A percentile compares a stretch with the other conserved stretches of the same genome.
phyloP scores from a whole-genome alignment of 768 basidiomycete genomes.

The Amanita jacksonii region DNA sequence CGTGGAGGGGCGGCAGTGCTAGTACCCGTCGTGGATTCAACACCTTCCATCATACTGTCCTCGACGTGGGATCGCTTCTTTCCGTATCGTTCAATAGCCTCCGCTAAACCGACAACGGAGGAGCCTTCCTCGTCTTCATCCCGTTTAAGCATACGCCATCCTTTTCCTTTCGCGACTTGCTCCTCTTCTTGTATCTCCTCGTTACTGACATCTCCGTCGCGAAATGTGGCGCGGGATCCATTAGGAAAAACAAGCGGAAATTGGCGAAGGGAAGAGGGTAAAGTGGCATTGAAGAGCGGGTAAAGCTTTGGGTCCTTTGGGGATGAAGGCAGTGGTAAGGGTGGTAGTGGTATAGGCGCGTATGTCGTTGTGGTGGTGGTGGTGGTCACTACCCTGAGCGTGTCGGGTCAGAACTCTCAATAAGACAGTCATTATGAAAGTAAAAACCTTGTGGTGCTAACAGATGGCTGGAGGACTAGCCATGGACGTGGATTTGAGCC shows the following conservation, averaged over 20 bases:
- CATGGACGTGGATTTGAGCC: conserved; percentile 48
- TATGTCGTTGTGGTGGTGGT: conserved; percentile 87
- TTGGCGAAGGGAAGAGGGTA: conserved; percentile 63
- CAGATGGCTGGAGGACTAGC: conserved; percentile 69
- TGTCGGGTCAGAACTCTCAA: conserved; percentile 16
- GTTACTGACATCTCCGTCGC: conserved; percentile 55
- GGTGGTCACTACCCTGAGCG: conserved; percentile 73
- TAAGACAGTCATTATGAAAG: not conserved
- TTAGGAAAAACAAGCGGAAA: conserved; percentile 79
- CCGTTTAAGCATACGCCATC: conserved; percentile 69
- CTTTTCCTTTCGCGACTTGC: conserved; percentile 49
- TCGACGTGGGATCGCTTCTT: conserved; percentile 72
- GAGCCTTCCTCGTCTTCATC: conserved; percentile 45
- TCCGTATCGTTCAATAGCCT: conserved; percentile 81
- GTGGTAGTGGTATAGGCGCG: conserved; percentile 77
- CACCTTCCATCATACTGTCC: conserved; percentile 42
- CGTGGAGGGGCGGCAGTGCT: conserved; percentile 52
- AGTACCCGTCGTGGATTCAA: conserved; percentile 31
- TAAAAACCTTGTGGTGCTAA: conserved; percentile 77
- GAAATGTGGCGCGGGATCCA: conserved; percentile 72
- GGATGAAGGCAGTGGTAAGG: conserved; percentile 57
- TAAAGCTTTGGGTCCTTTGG: conserved; percentile 76
- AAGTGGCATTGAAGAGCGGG: conserved; percentile 62
- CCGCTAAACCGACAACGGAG: conserved; percentile 54
- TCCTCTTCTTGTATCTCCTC: conserved; percentile 68